These are phyloP conservation scores for Magnaporthiopsis incrustans DNA, from an alignment of 2,329 filamentous ascomycete species.

Conservation along the genomic window DNA sequence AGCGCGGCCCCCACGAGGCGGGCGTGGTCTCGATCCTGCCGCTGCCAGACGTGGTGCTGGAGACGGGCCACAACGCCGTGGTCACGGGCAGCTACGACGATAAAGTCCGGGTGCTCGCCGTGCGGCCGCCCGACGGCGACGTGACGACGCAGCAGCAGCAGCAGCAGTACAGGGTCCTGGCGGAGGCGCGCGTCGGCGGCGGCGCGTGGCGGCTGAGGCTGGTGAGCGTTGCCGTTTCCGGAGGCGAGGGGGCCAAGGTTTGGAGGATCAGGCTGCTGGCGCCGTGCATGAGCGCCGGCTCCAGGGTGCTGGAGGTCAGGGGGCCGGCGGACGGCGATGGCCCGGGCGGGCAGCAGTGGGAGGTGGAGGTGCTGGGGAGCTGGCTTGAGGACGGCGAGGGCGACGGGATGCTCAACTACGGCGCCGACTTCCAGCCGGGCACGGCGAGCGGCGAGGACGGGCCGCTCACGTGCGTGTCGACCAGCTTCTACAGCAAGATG, in stretches of 20 bases:
- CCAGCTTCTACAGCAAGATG: conserved; percentile 69
- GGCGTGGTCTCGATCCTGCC: conserved; percentile 85
- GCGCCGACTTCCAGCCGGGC: conserved; percentile 57
- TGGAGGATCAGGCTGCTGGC: conserved; percentile 52
- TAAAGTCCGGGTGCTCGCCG: conserved; percentile 58
- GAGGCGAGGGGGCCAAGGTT: conserved; percentile 7
- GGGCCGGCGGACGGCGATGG: conserved; percentile 18
- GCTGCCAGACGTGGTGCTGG: conserved; percentile 32
- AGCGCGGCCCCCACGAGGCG: conserved; percentile 50
- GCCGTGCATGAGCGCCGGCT: conserved; percentile 90
- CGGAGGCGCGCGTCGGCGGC: conserved; percentile 60
- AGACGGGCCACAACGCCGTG: conserved; percentile 44
- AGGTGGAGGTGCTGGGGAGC: conserved; percentile 52
- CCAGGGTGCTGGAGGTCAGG: conserved; percentile 50
- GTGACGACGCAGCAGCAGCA: conserved; percentile 32
- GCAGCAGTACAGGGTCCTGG: conserved; percentile 43
- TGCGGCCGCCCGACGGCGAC: conserved; percentile 31
- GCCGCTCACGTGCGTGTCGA: conserved; percentile 49
- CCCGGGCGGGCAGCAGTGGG: conserved; percentile 35
- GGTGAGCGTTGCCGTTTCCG: conserved; percentile 26
- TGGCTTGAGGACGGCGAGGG: conserved; percentile 71
- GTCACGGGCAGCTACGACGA: conserved; percentile 93
- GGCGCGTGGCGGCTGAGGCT: conserved; percentile 84
- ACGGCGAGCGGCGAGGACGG: conserved; percentile 15
- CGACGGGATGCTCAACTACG: conserved; percentile 78